These are phyloP conservation scores for Gastrolobium bilobum DNA, from an alignment of 306 rosid species.

Conservation along the genomic window DNA sequence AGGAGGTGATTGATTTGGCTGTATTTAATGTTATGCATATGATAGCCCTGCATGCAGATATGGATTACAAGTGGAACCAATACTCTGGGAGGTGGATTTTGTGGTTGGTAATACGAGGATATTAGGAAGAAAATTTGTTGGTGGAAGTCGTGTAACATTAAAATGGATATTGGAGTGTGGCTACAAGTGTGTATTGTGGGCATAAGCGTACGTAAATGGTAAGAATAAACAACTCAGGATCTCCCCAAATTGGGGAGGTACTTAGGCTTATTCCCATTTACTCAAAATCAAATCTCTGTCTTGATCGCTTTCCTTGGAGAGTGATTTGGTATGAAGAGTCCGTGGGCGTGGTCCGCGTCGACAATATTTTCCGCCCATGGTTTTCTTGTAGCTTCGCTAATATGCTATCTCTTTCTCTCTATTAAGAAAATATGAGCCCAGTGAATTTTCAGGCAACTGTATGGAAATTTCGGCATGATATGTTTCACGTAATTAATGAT, in stretches of 20 bases:
- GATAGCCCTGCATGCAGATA: conserved; percentile 21
- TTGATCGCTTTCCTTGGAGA: conserved; percentile 24
- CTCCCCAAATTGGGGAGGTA: conserved; percentile 34
- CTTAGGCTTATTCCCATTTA: not conserved
- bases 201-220: not conserved
- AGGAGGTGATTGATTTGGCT: not conserved
- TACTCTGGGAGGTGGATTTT: not conserved
- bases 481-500: too few relatives aligned
- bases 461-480: too few relatives aligned
- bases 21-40: not conserved
- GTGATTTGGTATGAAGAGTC: not conserved
- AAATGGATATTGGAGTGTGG: not conserved
- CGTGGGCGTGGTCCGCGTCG: not conserved
- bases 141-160: not conserved
- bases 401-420: not conserved
- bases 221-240: not conserved
- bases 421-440: too few relatives aligned
- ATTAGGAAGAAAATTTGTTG: not conserved
- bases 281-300: not conserved
- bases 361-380: conserved; percentile 24
- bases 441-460: too few relatives aligned
- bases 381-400: not conserved
- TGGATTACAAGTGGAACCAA: conserved; percentile 16
- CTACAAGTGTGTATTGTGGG: not conserved
- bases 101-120: conserved; percentile 21